Evolutionary conservation across 768 basidiomycete species (phyloP), one percentile per base, ranked within the genome.

Genomic region (Pholiota microspora): DNA sequence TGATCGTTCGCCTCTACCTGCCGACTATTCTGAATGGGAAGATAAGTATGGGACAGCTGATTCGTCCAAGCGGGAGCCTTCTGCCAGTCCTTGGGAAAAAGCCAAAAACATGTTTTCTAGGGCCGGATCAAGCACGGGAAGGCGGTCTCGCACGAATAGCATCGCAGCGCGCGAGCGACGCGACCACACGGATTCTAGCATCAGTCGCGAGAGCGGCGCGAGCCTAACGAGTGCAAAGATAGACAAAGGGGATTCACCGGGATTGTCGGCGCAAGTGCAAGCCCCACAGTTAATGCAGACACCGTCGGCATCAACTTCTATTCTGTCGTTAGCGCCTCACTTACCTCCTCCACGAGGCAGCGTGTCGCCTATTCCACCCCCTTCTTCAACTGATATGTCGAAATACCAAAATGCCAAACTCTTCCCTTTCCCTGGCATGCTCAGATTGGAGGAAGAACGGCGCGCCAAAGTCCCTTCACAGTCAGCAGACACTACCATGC

Each of bases 351-450:
- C 78, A 47, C 80, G 83, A 54, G 76, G 79, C 42, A 82, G 80
- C 32, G 78, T 81, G 9, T 93, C 91, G 7, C 88, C 90, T n/a
- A 82, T 94, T 32, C 92, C 92, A 35, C 80, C 84, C 15, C 80
- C 84, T 9, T 85, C 88, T 24, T 77, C 83, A 12, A 80, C 81
- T 27, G 91, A 92, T 70, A 70, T 86, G 66, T 76, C 77, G 25
- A 90, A 79, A 70, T 95, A 89, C 70, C 83, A 84, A 58, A 82
- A 84, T 60, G 74, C 82, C 25, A 98, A 98, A 67, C 76, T 97
- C 31, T 89, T 88, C 70, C 92, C 94, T 1, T 94, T 96, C 79
- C 92, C 92, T 23, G 92, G 92, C 32, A 86, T 94, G 69, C 80
- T 85, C 63, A 81, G 82, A 61, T 75, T 94, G 32, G 89, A 89